phyloP scores from a whole-genome alignment of 805 yeast species.

The Candida vartiovaarae region DNA sequence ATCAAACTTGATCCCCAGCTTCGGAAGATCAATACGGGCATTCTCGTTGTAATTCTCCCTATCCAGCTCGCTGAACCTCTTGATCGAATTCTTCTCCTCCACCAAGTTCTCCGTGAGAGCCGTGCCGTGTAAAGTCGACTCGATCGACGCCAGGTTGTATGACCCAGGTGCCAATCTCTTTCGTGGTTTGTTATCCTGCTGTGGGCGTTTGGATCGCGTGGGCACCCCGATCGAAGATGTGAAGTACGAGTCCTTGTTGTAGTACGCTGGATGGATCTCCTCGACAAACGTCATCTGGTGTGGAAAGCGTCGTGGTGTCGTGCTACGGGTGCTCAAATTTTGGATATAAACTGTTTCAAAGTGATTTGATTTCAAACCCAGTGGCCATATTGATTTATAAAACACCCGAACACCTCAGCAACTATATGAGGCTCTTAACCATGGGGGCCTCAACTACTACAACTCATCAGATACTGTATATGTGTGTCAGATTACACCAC shows the following conservation, averaged over 20 bases:
- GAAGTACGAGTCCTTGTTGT: slow-evolving; percentile 20
- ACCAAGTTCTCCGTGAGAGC: slow-evolving; percentile 20
- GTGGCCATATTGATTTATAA: no score
- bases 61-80: slow-evolving; percentile 35
- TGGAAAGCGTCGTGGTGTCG: no score
- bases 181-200: slow-evolving; percentile 11
- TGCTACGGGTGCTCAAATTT: no score
- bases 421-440: no score
- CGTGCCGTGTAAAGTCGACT: slow-evolving; percentile 22
- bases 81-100: slow-evolving; percentile 30
- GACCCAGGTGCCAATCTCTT: slow-evolving; percentile 24
- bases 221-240: slow-evolving; percentile 20
- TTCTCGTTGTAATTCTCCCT: slow-evolving; percentile 38
- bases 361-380: no score
- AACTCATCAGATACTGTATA: no score
- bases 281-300: slow-evolving; percentile 12
- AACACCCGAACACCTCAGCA: no score
- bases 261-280: slow-evolving; percentile 14
- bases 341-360: no score
- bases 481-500: slow-evolving; percentile 11
- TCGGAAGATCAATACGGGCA: slow-evolving; percentile 32
- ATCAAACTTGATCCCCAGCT: slow-evolving; percentile 22
- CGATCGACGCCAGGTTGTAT: slow-evolving; percentile 21
- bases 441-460: no score
- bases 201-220: slow-evolving; percentile 13